Evolutionary conservation across 129 eudicot species (phyloP).

Genomic region (Saposhnikovia divaricata): DNA sequence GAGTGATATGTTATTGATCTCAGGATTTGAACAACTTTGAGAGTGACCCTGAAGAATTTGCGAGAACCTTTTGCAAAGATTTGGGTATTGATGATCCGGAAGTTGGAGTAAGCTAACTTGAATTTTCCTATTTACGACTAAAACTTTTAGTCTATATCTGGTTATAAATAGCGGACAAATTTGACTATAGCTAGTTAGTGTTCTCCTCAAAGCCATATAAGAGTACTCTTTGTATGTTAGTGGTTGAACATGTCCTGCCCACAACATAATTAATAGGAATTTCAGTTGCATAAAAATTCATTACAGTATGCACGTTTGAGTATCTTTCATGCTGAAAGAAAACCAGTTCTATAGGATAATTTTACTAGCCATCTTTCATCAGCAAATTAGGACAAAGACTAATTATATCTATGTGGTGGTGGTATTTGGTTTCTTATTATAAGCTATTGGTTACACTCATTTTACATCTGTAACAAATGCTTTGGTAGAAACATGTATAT

Average conservation of each 20-base stretch:
- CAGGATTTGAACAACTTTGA: constrained; percentile 95
- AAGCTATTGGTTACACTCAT: neutral
- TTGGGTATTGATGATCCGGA: constrained; percentile 91
- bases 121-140: neutral
- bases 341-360: neutral
- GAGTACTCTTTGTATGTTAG: neutral
- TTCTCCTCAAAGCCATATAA: neutral
- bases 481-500: neutral
- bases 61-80: constrained; percentile 77
- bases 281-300: neutral
- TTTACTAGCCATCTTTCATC: neutral
- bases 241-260: neutral
- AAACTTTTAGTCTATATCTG: neutral
- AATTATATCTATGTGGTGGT: neutral
- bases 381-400: neutral
- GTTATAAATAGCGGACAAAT: neutral
- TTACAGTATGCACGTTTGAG: neutral
- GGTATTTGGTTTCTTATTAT: neutral
- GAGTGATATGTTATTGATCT: constrained; percentile 17
- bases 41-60: constrained; percentile 98
- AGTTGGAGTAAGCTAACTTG: constrained; percentile 76
- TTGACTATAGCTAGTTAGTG: neutral
- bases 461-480: neutral
- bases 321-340: neutral
- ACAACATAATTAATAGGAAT: neutral